Evolutionary conservation across 129 eudicot genomes (phyloP), one percentile per base, ranked within the genome.

Genomic region (Cynara cardunculus): DNA sequence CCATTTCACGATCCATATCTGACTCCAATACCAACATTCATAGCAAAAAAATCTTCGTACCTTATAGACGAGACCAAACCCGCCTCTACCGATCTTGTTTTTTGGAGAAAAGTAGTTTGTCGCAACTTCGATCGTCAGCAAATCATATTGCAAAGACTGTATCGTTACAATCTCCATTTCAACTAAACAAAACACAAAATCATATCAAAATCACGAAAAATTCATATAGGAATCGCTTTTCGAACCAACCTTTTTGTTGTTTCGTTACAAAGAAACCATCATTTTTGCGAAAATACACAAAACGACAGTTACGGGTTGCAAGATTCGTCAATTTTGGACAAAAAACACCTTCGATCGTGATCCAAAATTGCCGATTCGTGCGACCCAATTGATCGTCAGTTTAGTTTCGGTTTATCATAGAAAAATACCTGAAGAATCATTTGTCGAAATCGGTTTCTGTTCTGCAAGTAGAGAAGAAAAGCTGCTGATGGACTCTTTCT

Each of bases 31-130:
- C 21, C 21, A 72, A 80, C 21, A 46, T 39, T 25, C 25, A 27
- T 3, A 25, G 59, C 12, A 67, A 80, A 22, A 30, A 35, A 72
- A 72, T 14, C 9, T 25, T 10, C 16, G 28, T 82, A 86, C 89
- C 84, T 86, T 86, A 81, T 86, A 86, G 32, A 86, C 89, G 19
- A 70, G 37, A 25, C 89, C 89, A 78, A 86, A 86, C 41, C 89
- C 89, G 25, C 89, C 89, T 78, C 65, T 71, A 41, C 89, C 86
- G 19, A 86, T 79, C 22, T 69, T 86, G 74, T 82, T 86, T 19
- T 72, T 67, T 3, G 27, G 64, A 32, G 89, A 82, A 74, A 86
- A 86, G 78, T 74, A 32, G 53, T 82, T 73, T 19, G 86, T 82
- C 7, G 86, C 86, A 76, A 37, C 71, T 82, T 69, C 39, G 21